Percentiles rank a stretch among this genome's conserved stretches.
phyloP scores from a whole-genome alignment of 164 flowering plant species.

The Santalum album region DNA sequence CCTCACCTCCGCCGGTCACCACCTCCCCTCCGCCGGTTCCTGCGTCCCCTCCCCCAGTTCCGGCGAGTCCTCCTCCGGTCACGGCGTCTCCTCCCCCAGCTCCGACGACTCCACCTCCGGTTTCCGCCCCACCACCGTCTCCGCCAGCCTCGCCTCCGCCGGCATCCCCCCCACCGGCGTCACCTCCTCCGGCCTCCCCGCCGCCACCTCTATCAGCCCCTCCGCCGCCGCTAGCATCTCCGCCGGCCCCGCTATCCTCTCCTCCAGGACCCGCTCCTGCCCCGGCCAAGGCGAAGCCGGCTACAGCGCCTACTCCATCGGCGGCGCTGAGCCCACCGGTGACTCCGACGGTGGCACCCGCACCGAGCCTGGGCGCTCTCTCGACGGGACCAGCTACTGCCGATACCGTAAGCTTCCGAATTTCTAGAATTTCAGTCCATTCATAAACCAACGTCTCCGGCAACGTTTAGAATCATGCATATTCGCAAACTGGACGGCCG shows the following conservation, averaged over 20 bases:
- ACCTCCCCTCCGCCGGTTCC: slow-evolving; percentile 15
- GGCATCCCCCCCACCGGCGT: slow-evolving; percentile 15
- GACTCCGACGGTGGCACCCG: slow-evolving; percentile 28
- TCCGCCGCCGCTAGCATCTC: slow-evolving; percentile 15
- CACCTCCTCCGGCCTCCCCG: slow-evolving; percentile 20
- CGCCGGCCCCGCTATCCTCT: slow-evolving; percentile 19
- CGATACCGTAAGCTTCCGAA: neutral
- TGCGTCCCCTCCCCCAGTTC: slow-evolving; percentile 13
- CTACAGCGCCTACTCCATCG: slow-evolving; percentile 19
- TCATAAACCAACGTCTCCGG: too few species aligned
- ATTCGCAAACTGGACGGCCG: too few species aligned
- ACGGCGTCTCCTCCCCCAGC: slow-evolving; percentile 12
- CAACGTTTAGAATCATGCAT: too few species aligned
- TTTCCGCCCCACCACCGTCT: slow-evolving; percentile 13
- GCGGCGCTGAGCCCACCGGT: slow-evolving; percentile 13
- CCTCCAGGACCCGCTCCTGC: slow-evolving; percentile 21
- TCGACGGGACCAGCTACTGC: neutral
- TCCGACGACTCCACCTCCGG: neutral
- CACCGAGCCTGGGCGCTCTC: slow-evolving; percentile 15
- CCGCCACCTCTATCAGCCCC: slow-evolving; percentile 18
- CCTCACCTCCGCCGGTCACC: slow-evolving; percentile 14
- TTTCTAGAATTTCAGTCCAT: too few species aligned
- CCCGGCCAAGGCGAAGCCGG: slow-evolving; percentile 9
- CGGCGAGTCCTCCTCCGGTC: slow-evolving; percentile 12
- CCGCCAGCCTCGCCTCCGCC: slow-evolving; percentile 21